Evolutionary conservation across 495 filamentous ascomycete species (phyloP), one percentile per base, ranked within the genome.

Genomic region (Penicillium nucicola): DNA sequence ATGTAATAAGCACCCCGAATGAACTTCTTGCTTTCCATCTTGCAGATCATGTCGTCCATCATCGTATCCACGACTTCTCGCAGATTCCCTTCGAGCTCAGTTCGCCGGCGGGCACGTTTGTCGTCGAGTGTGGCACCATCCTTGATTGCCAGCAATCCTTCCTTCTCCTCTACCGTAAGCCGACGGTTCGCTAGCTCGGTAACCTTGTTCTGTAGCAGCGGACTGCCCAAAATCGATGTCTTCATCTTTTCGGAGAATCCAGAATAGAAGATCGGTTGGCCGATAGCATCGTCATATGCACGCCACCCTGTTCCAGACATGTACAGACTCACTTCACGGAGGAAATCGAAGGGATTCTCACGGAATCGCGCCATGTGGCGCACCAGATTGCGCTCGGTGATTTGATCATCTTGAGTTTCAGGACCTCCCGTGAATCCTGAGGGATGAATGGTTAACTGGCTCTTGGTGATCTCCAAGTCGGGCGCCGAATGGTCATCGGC

Each of bases 31-130:
- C 87, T 95, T 71, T 98, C 93, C 75, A 97, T 92, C 69, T 97
- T 98, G 80, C 93, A 97, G 46, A 97, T 96, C 93, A 97, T 98
- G 40, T 86, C 84, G 59, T 96, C 88, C 49, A 90, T 87, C 77
- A 92, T 83, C 37, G 83, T 80, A 51, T 93, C 86, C 19, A 88
- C 87, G 3, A 93, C 90, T 59, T 95, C 84, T 41, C 79, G 75
- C 28, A 87, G 68, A 45, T 80, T 85, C 50, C 75, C 74, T 55
- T 85, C 79, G 48, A 89, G 78, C 50, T 84, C 78, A 35, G 71
- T 76, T 64, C 81, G 83, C 31, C 80, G 73, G 41, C 72, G 74
- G 28, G 74, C 71, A 50, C 77, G 78, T 36, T 79, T 78, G 48
- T 78, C 74, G 20, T 75, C 66, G 46, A 73, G 65, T 20, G 55